These are phyloP conservation scores for Circinella umbellata DNA, from an alignment of 371 early-diverging fungal genomes.

Conservation along the genomic window DNA sequence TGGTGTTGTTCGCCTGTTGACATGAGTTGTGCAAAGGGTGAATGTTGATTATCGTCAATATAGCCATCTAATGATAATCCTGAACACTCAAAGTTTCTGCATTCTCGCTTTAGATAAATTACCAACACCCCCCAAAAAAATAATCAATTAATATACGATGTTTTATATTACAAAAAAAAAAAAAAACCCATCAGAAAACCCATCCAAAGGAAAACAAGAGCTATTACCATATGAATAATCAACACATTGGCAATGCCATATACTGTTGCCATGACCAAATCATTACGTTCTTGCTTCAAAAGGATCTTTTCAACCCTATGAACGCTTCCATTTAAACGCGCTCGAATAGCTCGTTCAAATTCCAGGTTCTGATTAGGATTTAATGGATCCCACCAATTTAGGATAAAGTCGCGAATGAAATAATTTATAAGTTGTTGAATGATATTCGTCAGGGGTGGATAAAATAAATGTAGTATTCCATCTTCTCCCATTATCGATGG, in stretches of 20 bases:
- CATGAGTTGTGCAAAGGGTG: slow-evolving; percentile 53
- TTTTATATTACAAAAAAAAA: too few relatives aligned
- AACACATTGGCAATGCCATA: slow-evolving; percentile 55
- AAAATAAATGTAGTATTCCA: slow-evolving; percentile 23
- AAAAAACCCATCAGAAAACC: too few relatives aligned
- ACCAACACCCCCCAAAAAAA: too few relatives aligned
- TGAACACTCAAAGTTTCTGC: slow-evolving; percentile 47
- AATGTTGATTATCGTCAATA: slow-evolving; percentile 44
- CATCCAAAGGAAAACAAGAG: background rate
- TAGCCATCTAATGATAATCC: slow-evolving; percentile 40
- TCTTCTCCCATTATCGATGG: slow-evolving; percentile 3
- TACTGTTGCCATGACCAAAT: slow-evolving; percentile 51
- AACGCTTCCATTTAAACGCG: slow-evolving; percentile 36
- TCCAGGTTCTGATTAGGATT: slow-evolving; percentile 32
- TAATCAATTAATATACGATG: background rate
- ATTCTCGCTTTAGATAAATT: slow-evolving; percentile 40
- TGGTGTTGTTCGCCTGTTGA: slow-evolving; percentile 45
- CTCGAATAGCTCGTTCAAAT: slow-evolving; percentile 34
- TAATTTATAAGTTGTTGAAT: slow-evolving; percentile 44
- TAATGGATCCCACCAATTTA: slow-evolving; percentile 53
- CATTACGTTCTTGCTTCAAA: slow-evolving; percentile 52
- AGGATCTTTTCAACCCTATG: slow-evolving; percentile 44
- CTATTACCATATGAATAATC: slow-evolving; percentile 58
- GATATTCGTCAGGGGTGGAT: slow-evolving; percentile 36
- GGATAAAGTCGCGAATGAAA: slow-evolving; percentile 56